A percentile compares a stretch with the other conserved stretches of the same genome.
Conservation (phyloP, 2,329 filamentous ascomycete genomes). For the Claviceps lovelessii region DNA sequence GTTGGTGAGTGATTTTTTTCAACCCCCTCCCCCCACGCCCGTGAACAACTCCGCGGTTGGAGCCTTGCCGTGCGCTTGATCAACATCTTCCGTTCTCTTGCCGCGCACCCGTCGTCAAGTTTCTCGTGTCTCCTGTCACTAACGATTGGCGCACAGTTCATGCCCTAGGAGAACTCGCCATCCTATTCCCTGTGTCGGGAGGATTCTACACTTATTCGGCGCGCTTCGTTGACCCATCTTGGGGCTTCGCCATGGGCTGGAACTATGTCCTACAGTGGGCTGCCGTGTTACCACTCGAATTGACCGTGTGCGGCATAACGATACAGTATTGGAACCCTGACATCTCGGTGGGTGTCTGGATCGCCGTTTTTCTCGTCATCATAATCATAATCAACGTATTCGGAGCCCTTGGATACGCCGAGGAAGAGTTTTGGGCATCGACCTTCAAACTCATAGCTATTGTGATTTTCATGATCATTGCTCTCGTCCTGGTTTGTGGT, state of each 20-base stretch:
- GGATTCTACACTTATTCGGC: constrained; percentile 45
- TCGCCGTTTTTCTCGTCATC: constrained; percentile 32
- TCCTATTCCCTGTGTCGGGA: constrained; percentile 45
- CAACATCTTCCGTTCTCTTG: background rate
- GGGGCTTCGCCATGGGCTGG: constrained; percentile 39
- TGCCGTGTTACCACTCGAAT: constrained; percentile 31
- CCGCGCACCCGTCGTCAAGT: too few species aligned
- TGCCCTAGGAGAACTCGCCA: constrained; percentile 43
- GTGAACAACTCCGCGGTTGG: background rate
- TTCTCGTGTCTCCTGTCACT: background rate
- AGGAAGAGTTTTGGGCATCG: constrained; percentile 39
- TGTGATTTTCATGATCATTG: constrained; percentile 44
- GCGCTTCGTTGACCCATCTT: constrained; percentile 45
- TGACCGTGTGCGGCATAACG: constrained; percentile 34
- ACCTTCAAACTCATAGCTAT: constrained; percentile 39
- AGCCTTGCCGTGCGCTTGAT: too few species aligned
- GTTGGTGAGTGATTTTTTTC: constrained; percentile 22
- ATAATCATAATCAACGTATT: constrained; percentile 37
- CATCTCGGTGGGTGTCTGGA: constrained; percentile 32
- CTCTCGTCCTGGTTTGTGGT: constrained; percentile 43
- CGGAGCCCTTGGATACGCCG: constrained; percentile 33
- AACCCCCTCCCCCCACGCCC: too few species aligned
- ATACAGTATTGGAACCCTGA: constrained; percentile 36
- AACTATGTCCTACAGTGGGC: constrained; percentile 36
- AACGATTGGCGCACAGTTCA: constrained; percentile 23